These are phyloP conservation scores for Citeromyces siamensis DNA, from an alignment of 1,139 yeast genomes.

Conservation along the genomic window DNA sequence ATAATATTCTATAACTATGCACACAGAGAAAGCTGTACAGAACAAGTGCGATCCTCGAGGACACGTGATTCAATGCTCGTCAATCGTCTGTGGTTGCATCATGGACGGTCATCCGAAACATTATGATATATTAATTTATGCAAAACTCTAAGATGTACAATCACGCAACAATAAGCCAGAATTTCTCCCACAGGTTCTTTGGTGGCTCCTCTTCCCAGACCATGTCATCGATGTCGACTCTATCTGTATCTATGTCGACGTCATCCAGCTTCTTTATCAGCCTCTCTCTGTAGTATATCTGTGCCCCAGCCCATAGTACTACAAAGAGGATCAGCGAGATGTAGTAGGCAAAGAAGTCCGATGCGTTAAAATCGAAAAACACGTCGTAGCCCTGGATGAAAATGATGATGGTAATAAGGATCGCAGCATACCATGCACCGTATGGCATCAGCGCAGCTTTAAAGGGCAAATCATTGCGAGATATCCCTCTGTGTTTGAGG, in stretches of 20 bases:
- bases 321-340: constrained; percentile 47
- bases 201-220: constrained; percentile 5
- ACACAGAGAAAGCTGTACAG: too few species aligned
- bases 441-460: constrained; percentile 13
- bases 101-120: too few species aligned
- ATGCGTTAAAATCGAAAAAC: constrained; percentile 3
- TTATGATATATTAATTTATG: too few species aligned
- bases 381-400: constrained; percentile 33
- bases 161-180: constrained; percentile 5
- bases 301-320: constrained; percentile 31
- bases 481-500: constrained; percentile 12
- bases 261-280: constrained; percentile 29
- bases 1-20: too few species aligned
- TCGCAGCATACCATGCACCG: constrained; percentile 12
- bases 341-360: constrained; percentile 46
- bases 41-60: too few species aligned
- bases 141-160: too few species aligned
- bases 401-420: constrained; percentile 9
- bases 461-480: constrained; percentile 10
- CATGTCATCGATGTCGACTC: constrained; percentile 11
- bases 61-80: too few species aligned
- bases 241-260: constrained; percentile 24
- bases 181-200: constrained; percentile 3
- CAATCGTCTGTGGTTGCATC: too few species aligned
- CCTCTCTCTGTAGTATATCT: constrained; percentile 24